phyloP scores from a whole-genome alignment of 2,329 filamentous ascomycete genomes.

The Colletotrichum incanum region DNA sequence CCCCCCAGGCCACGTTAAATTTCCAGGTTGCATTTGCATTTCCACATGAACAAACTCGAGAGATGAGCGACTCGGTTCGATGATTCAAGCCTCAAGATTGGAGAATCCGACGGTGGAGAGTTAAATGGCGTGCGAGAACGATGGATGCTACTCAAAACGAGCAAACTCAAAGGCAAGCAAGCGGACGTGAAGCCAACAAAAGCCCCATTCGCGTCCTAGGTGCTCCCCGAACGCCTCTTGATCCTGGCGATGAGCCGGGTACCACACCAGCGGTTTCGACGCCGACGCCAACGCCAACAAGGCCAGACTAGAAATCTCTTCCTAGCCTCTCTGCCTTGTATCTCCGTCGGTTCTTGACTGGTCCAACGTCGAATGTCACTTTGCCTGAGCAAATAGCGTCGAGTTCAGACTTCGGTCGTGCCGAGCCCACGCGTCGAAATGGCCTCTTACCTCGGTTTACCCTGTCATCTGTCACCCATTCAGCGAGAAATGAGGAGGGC shows the following conservation, averaged over 20 bases:
- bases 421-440: conserved; percentile 29
- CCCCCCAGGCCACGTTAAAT: background rate
- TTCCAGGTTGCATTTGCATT: conserved; percentile 1
- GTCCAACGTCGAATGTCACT: background rate
- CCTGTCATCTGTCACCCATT: background rate
- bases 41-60: conserved; percentile 4
- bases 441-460: background rate
- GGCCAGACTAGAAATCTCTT: background rate
- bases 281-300: background rate
- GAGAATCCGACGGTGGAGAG: background rate
- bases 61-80: background rate
- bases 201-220: background rate
- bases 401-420: conserved; percentile 29
- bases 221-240: conserved; percentile 6
- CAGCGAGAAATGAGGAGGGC: background rate
- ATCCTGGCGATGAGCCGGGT: background rate
- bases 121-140: background rate
- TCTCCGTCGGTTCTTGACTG: background rate
- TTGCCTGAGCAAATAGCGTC: conserved; percentile 21
- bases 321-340: background rate
- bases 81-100: background rate
- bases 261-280: conserved; percentile 17
- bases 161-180: conserved; percentile 5
- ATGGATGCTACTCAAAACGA: background rate
- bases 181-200: conserved; percentile 4